Evolutionary conservation across 1,139 yeast species (phyloP).

Genomic region (Saccharomycopsis hybrid): DNA sequence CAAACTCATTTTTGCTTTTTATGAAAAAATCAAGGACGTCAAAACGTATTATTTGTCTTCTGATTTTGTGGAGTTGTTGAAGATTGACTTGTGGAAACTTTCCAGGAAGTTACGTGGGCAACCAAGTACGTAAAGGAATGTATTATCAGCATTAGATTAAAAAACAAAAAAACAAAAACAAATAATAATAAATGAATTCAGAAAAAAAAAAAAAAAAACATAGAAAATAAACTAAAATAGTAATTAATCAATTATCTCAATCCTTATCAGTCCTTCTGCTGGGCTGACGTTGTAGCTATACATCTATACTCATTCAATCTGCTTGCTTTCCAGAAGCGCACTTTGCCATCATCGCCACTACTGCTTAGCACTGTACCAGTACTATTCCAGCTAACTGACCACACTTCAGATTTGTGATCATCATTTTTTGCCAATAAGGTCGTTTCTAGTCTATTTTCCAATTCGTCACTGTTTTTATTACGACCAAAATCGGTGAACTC

Average conservation of each 20-base stretch:
- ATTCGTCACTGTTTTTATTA: slow-evolving; percentile 1
- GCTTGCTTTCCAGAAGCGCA: slow-evolving; percentile 86
- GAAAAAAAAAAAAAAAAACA: neutral
- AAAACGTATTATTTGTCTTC: slow-evolving; percentile 35
- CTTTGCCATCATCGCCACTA: slow-evolving; percentile 93
- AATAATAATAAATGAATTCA: neutral
- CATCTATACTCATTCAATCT: slow-evolving; percentile 86
- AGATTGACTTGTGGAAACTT: slow-evolving; percentile 38
- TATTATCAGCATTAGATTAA: neutral
- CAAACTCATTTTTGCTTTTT: slow-evolving; percentile 55
- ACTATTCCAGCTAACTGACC: slow-evolving; percentile 93
- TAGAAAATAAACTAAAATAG: neutral
- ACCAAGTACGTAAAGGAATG: neutral
- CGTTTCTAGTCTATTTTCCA: slow-evolving; percentile 29
- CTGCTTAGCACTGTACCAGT: slow-evolving; percentile 91
- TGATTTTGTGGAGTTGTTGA: slow-evolving; percentile 47
- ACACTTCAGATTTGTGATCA: slow-evolving; percentile 85
- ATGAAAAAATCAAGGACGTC: slow-evolving; percentile 37
- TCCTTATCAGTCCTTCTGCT: neutral
- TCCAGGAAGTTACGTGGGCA: neutral
- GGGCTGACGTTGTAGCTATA: slow-evolving; percentile 31
- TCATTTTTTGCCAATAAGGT: slow-evolving; percentile 51
- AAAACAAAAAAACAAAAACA: neutral
- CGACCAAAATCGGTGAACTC: slow-evolving; percentile 20
- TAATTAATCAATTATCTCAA: neutral